These are phyloP conservation scores for Darksidea phi DNA, from an alignment of 495 filamentous ascomycete species.

Conservation along the genomic window DNA sequence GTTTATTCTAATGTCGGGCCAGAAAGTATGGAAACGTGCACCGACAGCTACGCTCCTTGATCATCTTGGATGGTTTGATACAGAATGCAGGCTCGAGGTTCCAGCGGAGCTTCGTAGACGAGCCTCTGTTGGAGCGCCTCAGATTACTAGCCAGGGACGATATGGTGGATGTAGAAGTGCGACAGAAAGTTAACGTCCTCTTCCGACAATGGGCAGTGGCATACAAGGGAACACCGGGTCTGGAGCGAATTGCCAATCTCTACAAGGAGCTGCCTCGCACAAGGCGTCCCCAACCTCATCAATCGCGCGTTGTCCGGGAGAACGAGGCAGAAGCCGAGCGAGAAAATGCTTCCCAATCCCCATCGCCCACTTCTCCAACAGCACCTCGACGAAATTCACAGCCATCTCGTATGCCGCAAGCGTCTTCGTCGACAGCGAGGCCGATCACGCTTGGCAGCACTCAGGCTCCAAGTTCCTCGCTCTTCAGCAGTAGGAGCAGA, in stretches of 20 bases:
- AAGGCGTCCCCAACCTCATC: conserved; percentile 63
- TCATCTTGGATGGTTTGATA: conserved; percentile 88
- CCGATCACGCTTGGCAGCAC: conserved; percentile 29
- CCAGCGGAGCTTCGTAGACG: conserved; percentile 82
- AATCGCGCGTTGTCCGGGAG: conserved; percentile 77
- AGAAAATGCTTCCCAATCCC: conserved; percentile 43
- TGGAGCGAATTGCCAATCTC: conserved; percentile 73
- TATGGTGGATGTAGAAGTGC: conserved; percentile 80
- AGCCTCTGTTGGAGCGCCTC: conserved; percentile 88
- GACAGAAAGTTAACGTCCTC: conserved; percentile 77
- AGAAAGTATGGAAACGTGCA: conserved; percentile 94
- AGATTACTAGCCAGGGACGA: conserved; percentile 82
- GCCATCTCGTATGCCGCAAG: conserved; percentile 8
- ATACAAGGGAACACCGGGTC: conserved; percentile 78
- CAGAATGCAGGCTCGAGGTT: conserved; percentile 92
- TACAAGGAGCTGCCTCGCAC: conserved; percentile 76
- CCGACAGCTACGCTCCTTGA: conserved; percentile 84
- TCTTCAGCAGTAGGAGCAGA: conserved; percentile 32
- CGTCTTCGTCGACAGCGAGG: conserved; percentile 32
- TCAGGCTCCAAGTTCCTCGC: conserved; percentile 34
- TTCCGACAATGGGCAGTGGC: conserved; percentile 85
- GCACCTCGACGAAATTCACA: conserved; percentile 13
- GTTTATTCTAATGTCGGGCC: neutral
- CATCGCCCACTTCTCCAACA: conserved; percentile 17
- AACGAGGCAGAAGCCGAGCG: conserved; percentile 65